phyloP scores from a whole-genome alignment of 345 rosid species.

The Rhodomyrtus tomentosa region DNA sequence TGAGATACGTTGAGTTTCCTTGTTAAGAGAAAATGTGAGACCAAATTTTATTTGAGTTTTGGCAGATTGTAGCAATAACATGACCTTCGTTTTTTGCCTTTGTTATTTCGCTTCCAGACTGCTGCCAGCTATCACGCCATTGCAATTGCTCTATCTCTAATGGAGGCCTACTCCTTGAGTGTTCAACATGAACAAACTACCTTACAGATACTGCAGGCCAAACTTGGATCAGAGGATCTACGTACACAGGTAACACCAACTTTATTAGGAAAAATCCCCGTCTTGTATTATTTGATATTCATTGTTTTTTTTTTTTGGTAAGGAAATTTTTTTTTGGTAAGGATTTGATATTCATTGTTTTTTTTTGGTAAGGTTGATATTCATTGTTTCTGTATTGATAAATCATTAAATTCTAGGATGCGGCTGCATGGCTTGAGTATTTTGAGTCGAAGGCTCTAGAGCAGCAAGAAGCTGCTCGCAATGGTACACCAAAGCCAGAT shows the following conservation, averaged over 20 bases:
- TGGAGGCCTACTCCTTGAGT: constrained; percentile 90
- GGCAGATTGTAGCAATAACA: not conserved
- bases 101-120: constrained; percentile 44
- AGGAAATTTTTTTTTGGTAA: no score
- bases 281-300: not conserved
- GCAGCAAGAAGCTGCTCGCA: constrained; percentile 95
- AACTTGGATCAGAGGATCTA: constrained; percentile 89
- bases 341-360: not conserved
- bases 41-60: not conserved
- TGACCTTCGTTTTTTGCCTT: not conserved
- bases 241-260: constrained; percentile 69
- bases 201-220: constrained; percentile 80
- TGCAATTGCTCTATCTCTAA: constrained; percentile 92
- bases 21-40: not conserved
- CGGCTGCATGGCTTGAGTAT: constrained; percentile 98
- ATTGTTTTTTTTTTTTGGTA: no score
- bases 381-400: not conserved
- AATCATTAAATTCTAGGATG: constrained; percentile 42
- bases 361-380: not conserved
- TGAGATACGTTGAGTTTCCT: not conserved
- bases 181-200: constrained; percentile 99
- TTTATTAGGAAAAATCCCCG: not conserved
- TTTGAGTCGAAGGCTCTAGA: constrained; percentile 89
- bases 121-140: constrained; percentile 99
- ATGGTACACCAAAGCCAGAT: constrained; percentile 96